These are phyloP conservation scores for Coffea humblotiana DNA, from an alignment of 305 asterid genomes.

Conservation along the genomic window DNA sequence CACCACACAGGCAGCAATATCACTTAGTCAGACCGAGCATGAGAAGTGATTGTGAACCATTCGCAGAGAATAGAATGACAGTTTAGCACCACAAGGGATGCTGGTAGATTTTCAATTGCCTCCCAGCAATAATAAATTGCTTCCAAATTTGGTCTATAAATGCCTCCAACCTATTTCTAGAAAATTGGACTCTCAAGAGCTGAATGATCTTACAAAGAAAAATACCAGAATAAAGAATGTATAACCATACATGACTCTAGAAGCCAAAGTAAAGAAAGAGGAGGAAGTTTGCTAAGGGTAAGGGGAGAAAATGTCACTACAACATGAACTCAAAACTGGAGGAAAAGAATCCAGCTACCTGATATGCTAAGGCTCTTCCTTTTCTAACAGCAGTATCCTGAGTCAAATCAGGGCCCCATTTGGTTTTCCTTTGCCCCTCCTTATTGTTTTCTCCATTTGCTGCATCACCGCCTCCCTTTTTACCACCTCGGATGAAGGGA, in stretches of 20 bases:
- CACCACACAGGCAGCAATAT: constrained; percentile 66
- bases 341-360: constrained; percentile 47
- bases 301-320: neutral
- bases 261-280: neutral
- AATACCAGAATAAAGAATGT: neutral
- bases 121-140: constrained; percentile 34
- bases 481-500: constrained; percentile 63
- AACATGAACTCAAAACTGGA: constrained; percentile 2
- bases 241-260: neutral
- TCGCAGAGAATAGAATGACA: constrained; percentile 54
- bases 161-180: constrained; percentile 30
- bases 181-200: neutral
- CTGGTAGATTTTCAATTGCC: constrained; percentile 41
- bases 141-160: constrained; percentile 29
- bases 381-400: constrained; percentile 68
- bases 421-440: constrained; percentile 69
- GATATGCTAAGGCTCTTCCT: constrained; percentile 80
- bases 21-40: constrained; percentile 63
- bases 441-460: constrained; percentile 50
- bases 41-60: constrained; percentile 54
- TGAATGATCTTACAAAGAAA: neutral
- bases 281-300: neutral
- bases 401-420: constrained; percentile 88
- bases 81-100: constrained; percentile 44
- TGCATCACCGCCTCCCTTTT: constrained; percentile 54